Base-by-base conservation (phyloP, 2,329 filamentous ascomycete species). In the Metarhizium brunneum region DNA sequence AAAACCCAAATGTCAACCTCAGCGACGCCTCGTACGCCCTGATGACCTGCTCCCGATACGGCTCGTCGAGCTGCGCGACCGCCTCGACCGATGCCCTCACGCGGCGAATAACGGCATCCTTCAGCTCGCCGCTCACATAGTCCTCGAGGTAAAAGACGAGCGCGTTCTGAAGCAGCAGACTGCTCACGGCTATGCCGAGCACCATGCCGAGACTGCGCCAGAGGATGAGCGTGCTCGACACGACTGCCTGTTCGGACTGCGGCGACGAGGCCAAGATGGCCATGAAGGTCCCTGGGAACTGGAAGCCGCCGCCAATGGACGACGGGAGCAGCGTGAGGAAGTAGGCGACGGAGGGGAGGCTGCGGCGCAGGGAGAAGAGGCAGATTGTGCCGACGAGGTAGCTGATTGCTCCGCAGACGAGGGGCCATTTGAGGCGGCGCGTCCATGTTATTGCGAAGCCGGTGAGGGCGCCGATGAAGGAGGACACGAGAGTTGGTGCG, bases 121-220 rank as follows among this genome's bases (percentile, higher is more conserved):
- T 87, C 29, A 83, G 73, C 0, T 74, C 72, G 0, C 83, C 85
- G 0, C 74, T 76, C 8, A 92, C 84, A 38, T 79, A 76, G 11
- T 66, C 59, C 4, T 80, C 69, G 5, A 92, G 75, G 60, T 84
- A 85, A 18, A 75, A 70, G 8, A 80, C 70, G 53, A 92, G 72
- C 1, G 81, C 77, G 63, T 90, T 90, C 71, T 92, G 88, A 58
- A 92, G 73, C 7, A 90, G 81, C 56, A 90, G 76, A 65, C 85
- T 88, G 61, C 83, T 87, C 53, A 79, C 73, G 1, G 87, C 83
- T 48, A 92, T 81, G n/a, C 88, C 88, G 64, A 91, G 76, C 1
- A 92, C 87, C 55, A 79, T 80, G 6, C 88, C 88, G 5, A 92
- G 69, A 56, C 81, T 83, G 54, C 88, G 79, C 82, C 86, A 90